phyloP scores from a whole-genome alignment of 176 grass and related monocot species.

The Luzula sylvatica region DNA sequence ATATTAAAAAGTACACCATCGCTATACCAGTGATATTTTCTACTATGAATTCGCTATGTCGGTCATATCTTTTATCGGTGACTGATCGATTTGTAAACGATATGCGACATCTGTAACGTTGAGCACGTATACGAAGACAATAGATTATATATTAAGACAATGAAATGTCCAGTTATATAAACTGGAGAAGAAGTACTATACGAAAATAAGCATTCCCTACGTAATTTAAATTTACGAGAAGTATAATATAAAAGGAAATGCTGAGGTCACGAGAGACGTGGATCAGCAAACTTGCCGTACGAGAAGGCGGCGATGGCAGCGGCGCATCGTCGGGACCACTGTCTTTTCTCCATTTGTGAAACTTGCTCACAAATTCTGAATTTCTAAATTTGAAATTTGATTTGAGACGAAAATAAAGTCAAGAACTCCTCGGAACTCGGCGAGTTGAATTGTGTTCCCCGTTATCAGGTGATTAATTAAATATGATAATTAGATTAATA shows the following conservation, averaged over 20 bases:
- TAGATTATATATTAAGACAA: too few relatives aligned
- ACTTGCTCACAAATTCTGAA: background rate
- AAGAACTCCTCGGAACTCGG: constrained; percentile 4
- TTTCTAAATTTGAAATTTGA: background rate
- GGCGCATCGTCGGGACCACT: constrained; percentile 14
- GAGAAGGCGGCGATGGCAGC: constrained; percentile 22
- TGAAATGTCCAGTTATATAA: too few relatives aligned
- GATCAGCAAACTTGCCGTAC: background rate
- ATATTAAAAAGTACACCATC: too few relatives aligned
- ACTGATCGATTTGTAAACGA: too few relatives aligned
- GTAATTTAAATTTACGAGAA: too few relatives aligned
- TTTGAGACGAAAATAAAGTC: background rate
- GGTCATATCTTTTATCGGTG: too few relatives aligned
- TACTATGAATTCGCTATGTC: too few relatives aligned
- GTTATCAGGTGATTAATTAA: background rate
- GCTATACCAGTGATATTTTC: too few relatives aligned
- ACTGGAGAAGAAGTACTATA: too few relatives aligned
- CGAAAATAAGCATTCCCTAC: too few relatives aligned
- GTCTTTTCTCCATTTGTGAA: constrained; percentile 5
- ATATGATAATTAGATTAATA: background rate
- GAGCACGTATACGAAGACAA: too few relatives aligned
- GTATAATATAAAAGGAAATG: background rate
- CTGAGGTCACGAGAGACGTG: constrained; percentile 4
- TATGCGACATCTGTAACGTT: too few relatives aligned
- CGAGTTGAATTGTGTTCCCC: constrained; percentile 2